phyloP scores from a whole-genome alignment of 805 yeast species.

The Kodamaea sagamina region DNA sequence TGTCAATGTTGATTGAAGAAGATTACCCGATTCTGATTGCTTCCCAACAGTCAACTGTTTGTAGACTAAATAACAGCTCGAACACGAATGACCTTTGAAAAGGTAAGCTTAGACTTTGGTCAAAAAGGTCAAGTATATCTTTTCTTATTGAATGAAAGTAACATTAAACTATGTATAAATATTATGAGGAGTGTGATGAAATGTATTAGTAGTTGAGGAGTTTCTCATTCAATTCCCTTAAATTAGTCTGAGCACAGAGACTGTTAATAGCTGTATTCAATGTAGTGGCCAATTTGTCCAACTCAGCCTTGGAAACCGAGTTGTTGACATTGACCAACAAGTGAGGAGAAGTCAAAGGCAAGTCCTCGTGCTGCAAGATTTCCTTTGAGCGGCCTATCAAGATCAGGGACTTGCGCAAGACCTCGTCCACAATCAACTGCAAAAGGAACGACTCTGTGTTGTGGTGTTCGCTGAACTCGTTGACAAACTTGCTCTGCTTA shows the following conservation, averaged over 20 bases:
- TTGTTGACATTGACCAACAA: slow-evolving; percentile 34
- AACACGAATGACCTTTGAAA: no score
- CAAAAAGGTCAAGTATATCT: neutral
- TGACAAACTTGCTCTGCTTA: slow-evolving; percentile 43
- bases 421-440: slow-evolving; percentile 63
- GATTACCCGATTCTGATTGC: no score
- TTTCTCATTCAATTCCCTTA: slow-evolving; percentile 30
- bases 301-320: slow-evolving; percentile 31
- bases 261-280: slow-evolving; percentile 26
- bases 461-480: slow-evolving; percentile 43
- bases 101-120: no score
- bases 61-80: no score
- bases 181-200: neutral
- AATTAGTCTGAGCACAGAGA: slow-evolving; percentile 26
- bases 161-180: slow-evolving; percentile 1
- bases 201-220: slow-evolving; percentile 21
- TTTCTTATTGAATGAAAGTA: neutral
- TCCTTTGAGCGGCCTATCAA: slow-evolving; percentile 65
- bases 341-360: slow-evolving; percentile 52
- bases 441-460: slow-evolving; percentile 61
- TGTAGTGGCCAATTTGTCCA: slow-evolving; percentile 23
- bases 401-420: slow-evolving; percentile 52
- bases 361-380: slow-evolving; percentile 69
- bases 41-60: no score
- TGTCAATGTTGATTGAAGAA: no score